Evolutionary conservation across 768 basidiomycete genomes (phyloP), one percentile per base, ranked within the genome.

Genomic region (Chalciporus sphaerocephalus): DNA sequence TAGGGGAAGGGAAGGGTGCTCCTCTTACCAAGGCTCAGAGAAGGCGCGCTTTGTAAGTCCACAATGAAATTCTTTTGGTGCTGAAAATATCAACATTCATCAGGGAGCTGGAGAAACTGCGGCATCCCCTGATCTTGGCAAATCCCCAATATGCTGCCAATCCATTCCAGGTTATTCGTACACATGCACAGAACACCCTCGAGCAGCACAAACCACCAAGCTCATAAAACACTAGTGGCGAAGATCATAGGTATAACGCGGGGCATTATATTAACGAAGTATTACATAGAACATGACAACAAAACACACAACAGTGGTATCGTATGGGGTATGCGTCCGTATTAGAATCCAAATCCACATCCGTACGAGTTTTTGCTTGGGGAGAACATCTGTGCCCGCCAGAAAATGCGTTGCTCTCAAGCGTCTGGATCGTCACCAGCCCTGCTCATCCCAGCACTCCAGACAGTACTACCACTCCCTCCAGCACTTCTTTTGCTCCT

Each of bases 401-500:
- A 7, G 18, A 28, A 25, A 16, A 22, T 30, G 16, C n/a, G 3
- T 7, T 11, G 13, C 15, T 15, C 50, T 56, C 51, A 70, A 40
- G 61, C 61, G 12, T 72, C 74, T 28, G 57, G 58, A 46, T 71
- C 66, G 34, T 81, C 78, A 35, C 70, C 81, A 21, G 75, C 70
- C 39, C 72, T 82, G 53, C 81, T 80, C 82, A 87, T 83, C 24
- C 88, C 88, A 40, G 88, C 88, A 61, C 89, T 91, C 83, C 85
- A 92, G 22, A 92, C 85, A 1, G 89, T 92, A 64, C 86, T 87
- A 28, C 79, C 78, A 51, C 83, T 85, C 7, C 83, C 85, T 30
- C 80, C 78, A 18, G 62, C 74, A 50, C 82, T 84, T 25, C 53
- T 55, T 46, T 52, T 71, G 38, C 69, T 69, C 48, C 75, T 72